Evolutionary conservation across 805 yeast species (phyloP).

Genomic region (Cyberlindnera galapagoensis): DNA sequence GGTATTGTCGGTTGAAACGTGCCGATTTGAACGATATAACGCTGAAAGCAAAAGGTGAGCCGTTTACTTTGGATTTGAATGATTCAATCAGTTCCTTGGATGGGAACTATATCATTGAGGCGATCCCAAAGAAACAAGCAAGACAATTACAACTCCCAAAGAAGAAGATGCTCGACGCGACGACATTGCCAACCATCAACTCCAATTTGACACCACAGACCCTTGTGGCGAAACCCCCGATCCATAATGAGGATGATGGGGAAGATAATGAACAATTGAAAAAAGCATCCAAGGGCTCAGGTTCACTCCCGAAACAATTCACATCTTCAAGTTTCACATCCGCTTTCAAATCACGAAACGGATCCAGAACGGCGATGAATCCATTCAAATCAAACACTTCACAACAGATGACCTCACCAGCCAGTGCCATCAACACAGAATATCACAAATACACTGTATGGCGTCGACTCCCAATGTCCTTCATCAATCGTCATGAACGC

Average conservation of each 20-base stretch:
- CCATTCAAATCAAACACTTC: too few relatives aligned
- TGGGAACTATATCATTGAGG: constrained; percentile 34
- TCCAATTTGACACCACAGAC: constrained; percentile 25
- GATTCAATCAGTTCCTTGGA: constrained; percentile 36
- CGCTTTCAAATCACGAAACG: constrained; percentile 29
- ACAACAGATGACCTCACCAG: constrained; percentile 15
- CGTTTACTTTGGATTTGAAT: constrained; percentile 28
- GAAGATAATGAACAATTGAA: too few relatives aligned
- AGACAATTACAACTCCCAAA: constrained; percentile 29
- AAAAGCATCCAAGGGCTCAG: too few relatives aligned
- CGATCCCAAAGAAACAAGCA: constrained; percentile 36
- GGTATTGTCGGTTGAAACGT: constrained; percentile 29
- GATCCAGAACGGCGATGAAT: too few relatives aligned
- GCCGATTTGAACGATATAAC: constrained; percentile 30
- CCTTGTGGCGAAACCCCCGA: constrained; percentile 14
- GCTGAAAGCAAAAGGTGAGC: constrained; percentile 28
- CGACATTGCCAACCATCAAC: constrained; percentile 23
- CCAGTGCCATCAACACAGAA: constrained; percentile 23
- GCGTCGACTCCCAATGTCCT: constrained; percentile 82
- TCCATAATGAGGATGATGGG: too few relatives aligned
- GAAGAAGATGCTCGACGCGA: constrained; percentile 19
- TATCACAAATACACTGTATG: constrained; percentile 83
- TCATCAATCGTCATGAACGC: constrained; percentile 74
- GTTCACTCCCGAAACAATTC: neutral
- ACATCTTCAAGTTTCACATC: constrained; percentile 12